phyloP scores from a whole-genome alignment of 192 early-diverging fungal genomes.

The Coemansia sp. region DNA sequence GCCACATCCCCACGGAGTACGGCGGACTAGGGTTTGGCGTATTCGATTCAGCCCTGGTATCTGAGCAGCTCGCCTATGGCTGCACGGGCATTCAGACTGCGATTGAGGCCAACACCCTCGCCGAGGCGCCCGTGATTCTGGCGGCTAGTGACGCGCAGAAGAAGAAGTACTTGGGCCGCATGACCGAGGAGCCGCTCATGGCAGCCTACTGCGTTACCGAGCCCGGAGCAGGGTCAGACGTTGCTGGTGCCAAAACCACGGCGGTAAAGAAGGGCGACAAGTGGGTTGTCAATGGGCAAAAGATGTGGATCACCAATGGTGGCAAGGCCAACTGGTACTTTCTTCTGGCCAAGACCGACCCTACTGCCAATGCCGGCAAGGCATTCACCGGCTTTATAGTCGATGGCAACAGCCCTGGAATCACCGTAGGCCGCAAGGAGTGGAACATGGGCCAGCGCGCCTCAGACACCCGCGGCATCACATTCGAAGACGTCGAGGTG shows the following conservation, averaged over 20 bases:
- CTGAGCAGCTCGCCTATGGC: constrained; percentile 90
- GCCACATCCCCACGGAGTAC: constrained; percentile 80
- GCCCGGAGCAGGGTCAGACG: constrained; percentile 75
- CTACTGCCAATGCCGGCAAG: constrained; percentile 70
- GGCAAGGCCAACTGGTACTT: constrained; percentile 98
- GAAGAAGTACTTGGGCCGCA: constrained; percentile 95
- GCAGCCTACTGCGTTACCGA: constrained; percentile 90
- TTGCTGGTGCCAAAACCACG: constrained; percentile 66
- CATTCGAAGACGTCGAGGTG: constrained; percentile 79
- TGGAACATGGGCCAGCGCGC: constrained; percentile 97
- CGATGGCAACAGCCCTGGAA: constrained; percentile 85
- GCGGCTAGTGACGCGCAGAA: constrained; percentile 87
- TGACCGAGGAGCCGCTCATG: constrained; percentile 95
- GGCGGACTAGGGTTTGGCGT: constrained; percentile 89
- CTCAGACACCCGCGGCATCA: constrained; percentile 87
- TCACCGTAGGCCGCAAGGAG: constrained; percentile 91
- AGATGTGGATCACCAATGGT: constrained; percentile 99
- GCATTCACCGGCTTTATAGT: constrained; percentile 97
- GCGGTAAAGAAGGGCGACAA: constrained; percentile 76
- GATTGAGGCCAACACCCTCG: constrained; percentile 94
- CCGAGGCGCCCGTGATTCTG: constrained; percentile 85
- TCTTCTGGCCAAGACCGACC: constrained; percentile 86
- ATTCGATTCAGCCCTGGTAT: constrained; percentile 80
- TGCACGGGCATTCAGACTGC: constrained; percentile 96
- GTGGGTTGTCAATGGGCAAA: constrained; percentile 82